phyloP scores from a whole-genome alignment of 495 filamentous ascomycete species.

The Staphylotrichum tortipilum region DNA sequence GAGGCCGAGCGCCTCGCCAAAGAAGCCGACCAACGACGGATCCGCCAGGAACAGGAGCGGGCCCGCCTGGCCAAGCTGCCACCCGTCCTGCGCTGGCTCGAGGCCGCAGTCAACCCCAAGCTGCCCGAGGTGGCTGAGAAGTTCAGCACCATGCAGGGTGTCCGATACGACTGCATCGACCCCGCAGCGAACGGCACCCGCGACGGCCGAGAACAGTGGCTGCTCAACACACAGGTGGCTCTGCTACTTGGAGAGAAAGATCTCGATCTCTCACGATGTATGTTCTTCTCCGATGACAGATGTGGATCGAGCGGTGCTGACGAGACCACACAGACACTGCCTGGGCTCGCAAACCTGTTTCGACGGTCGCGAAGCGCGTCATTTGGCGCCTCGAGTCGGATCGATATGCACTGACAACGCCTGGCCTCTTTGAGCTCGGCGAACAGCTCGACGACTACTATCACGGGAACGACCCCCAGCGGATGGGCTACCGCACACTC shows the following conservation, averaged over 20 bases:
- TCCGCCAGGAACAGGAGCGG: slow-evolving; percentile 38
- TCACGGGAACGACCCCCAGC: slow-evolving; percentile 30
- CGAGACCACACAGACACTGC: slow-evolving; percentile 47
- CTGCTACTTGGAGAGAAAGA: slow-evolving; percentile 70
- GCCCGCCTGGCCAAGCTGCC: slow-evolving; percentile 44
- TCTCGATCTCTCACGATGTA: slow-evolving; percentile 62
- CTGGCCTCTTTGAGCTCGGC: slow-evolving; percentile 36
- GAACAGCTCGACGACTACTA: slow-evolving; percentile 37
- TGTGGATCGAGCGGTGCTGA: not conserved
- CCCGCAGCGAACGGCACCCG: slow-evolving; percentile 36
- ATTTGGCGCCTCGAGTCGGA: slow-evolving; percentile 44
- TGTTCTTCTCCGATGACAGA: too few relatives aligned
- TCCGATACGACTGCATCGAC: slow-evolving; percentile 47
- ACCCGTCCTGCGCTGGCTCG: slow-evolving; percentile 45
- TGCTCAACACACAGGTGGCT: slow-evolving; percentile 68
- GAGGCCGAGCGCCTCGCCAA: slow-evolving; percentile 49
- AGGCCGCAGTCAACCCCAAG: slow-evolving; percentile 40
- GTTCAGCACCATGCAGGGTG: slow-evolving; percentile 42
- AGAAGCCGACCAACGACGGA: slow-evolving; percentile 45
- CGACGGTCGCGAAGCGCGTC: slow-evolving; percentile 36
- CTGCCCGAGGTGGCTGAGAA: slow-evolving; percentile 37
- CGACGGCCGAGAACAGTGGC: slow-evolving; percentile 56
- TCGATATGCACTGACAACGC: slow-evolving; percentile 39
- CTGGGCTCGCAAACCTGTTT: slow-evolving; percentile 53
- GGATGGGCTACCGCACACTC: slow-evolving; percentile 27